Percentiles rank a stretch among this genome's conserved stretches.
These are phyloP conservation scores for Phaeosphaeria sp. DNA, from an alignment of 2,329 filamentous ascomycete genomes.

Conservation along the genomic window DNA sequence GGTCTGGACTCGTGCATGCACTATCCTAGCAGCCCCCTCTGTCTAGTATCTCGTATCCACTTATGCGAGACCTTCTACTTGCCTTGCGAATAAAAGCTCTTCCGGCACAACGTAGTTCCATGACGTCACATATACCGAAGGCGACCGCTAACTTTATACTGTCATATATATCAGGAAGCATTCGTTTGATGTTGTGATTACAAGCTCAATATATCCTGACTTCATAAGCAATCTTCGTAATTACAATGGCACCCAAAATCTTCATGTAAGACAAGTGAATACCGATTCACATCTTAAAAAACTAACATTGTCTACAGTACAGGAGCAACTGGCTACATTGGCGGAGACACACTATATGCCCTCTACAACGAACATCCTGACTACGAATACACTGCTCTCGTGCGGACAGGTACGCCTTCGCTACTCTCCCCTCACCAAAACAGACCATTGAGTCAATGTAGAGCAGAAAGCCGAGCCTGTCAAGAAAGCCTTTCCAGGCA, in stretches of 20 bases:
- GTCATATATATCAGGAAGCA: not conserved
- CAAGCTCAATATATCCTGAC: not conserved
- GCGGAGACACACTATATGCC: constrained; percentile 52
- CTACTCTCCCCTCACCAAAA: no score
- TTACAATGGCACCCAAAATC: constrained; percentile 29
- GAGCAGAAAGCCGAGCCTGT: constrained; percentile 53
- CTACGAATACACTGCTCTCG: constrained; percentile 54
- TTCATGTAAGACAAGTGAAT: constrained; percentile 22
- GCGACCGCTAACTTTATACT: not conserved
- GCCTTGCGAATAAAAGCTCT: constrained; percentile 1
- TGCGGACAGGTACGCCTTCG: constrained; percentile 38
- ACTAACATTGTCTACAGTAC: constrained; percentile 18
- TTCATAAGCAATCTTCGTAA: not conserved
- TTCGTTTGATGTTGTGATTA: no score
- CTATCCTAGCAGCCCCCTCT: not conserved
- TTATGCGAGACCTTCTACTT: not conserved
- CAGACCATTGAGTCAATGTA: constrained; percentile 12
- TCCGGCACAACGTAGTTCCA: not conserved
- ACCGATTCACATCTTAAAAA: not conserved
- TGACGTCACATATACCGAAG: not conserved
- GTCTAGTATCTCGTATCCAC: not conserved
- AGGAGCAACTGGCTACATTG: constrained; percentile 39
- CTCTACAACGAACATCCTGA: constrained; percentile 55
- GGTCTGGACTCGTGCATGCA: not conserved
- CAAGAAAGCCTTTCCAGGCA: constrained; percentile 53